Evolutionary conservation across 768 basidiomycete species (phyloP), one percentile per base, ranked within the genome.

Genomic region (Russula vinacea): DNA sequence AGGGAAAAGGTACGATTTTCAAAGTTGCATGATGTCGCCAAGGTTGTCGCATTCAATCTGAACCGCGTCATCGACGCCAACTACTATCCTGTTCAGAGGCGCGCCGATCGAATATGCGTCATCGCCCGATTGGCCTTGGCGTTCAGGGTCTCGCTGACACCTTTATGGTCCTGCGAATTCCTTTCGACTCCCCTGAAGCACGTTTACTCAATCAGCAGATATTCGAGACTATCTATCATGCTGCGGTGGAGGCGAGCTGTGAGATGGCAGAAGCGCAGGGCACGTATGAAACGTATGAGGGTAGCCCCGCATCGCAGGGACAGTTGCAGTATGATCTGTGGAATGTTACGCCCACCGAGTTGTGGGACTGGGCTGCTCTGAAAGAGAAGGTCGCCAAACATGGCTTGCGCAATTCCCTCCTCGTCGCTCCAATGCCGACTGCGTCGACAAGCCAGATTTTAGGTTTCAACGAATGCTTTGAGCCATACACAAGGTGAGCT

Each of bases 211-310:
- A 99, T 79, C 81, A 88, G 67, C 86, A 96, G 77, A 98, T 99
- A 75, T 98, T 97, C 74, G 97, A 99, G 81, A 99, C 97, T 16
- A 98, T 99, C 73, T 99, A 98, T 74, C 94, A 99, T 69, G 96
- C 84, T 62, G 91, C 92, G 1, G 83, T 94, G 29, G 96, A 98
- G 76, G 88, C 92, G 5, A 94, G 92, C 67, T 85, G 82, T 64
- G 97, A 98, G 76, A 76, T 98, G 62, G 94, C 96, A 24, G 83
- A 79, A 73, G 77, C 71, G 60, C 85, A 89, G 22, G 94, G 92
- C 26, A 81, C 89, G 3, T 99, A 98, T 74, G 88, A 93, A 77
- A 88, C 91, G 1, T 98, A 86, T 80, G 80, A 83, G 67, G 97
- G 96, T 33, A 93, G 91, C 60, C 96, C 97, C n/a, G 92, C 92